These are phyloP conservation scores for Paspalum vaginatum DNA, from an alignment of 176 grass and related monocot species.

Conservation along the genomic window DNA sequence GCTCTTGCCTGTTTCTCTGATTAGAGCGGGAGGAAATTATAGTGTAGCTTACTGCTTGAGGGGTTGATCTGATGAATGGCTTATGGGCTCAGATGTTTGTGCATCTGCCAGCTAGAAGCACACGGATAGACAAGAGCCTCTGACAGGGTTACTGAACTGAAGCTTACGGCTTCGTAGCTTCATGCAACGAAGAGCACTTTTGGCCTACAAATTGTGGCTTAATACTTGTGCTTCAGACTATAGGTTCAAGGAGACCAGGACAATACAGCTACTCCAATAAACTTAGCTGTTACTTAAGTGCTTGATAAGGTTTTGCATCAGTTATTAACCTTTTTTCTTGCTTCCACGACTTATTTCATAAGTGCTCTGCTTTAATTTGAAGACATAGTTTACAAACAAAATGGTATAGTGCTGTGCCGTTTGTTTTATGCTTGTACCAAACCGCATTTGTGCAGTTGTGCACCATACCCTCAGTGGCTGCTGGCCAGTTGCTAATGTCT, in stretches of 20 bases:
- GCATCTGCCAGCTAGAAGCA: too few species aligned
- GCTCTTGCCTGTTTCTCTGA: background rate
- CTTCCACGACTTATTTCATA: background rate
- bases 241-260: background rate
- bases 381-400: background rate
- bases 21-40: slow-evolving; percentile 7
- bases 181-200: background rate
- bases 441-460: background rate
- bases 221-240: background rate
- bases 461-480: background rate
- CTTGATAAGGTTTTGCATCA: background rate
- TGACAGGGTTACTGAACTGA: slow-evolving; percentile 1
- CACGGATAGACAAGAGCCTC: too few species aligned
- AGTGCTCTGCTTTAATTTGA: background rate
- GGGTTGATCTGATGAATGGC: slow-evolving; percentile 18
- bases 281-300: slow-evolving; percentile 1
- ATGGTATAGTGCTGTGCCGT: background rate
- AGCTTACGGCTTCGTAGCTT: slow-evolving; percentile 5
- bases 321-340: background rate
- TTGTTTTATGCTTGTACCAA: background rate
- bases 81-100: background rate
- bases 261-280: background rate
- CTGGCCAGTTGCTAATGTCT: background rate
- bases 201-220: background rate
- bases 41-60: slow-evolving; percentile 18